phyloP scores from a whole-genome alignment of 2,329 filamentous ascomycete species.

The Byssochlamys sp. region DNA sequence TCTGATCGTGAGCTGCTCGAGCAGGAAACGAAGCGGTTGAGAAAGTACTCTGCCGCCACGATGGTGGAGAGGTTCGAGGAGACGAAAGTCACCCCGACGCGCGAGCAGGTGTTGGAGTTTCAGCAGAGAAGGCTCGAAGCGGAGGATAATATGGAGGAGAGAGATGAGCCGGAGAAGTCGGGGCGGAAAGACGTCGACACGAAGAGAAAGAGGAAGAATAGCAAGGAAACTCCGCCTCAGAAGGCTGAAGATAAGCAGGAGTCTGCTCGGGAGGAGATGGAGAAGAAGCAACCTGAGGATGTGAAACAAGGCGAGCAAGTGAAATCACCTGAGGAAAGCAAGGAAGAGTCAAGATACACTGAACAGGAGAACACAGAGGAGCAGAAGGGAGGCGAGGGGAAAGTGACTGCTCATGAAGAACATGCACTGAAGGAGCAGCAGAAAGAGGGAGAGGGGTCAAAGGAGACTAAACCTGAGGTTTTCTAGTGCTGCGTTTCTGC shows the following conservation, averaged over 20 bases:
- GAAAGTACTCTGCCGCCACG: conserved; percentile 20
- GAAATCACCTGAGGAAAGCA: neutral
- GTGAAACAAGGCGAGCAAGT: conserved; percentile 8
- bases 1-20: conserved; percentile 14
- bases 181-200: conserved; percentile 3
- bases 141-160: neutral
- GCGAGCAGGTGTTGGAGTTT: conserved; percentile 14
- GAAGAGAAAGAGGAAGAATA: neutral
- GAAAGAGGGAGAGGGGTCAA: neutral
- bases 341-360: neutral
- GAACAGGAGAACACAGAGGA: neutral
- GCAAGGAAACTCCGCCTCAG: neutral
- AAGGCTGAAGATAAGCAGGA: neutral
- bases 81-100: conserved; percentile 13
- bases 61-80: conserved; percentile 9
- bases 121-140: neutral
- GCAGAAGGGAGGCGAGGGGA: neutral
- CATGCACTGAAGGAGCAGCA: neutral
- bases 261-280: neutral
- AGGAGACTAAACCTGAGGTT: neutral
- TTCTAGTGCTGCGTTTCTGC: neutral
- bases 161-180: conserved; percentile 1
- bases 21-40: conserved; percentile 17
- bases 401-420: neutral
- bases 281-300: conserved; percentile 3